Evolutionary conservation across 345 rosid genomes (phyloP).

Genomic region (Balakata baccata): DNA sequence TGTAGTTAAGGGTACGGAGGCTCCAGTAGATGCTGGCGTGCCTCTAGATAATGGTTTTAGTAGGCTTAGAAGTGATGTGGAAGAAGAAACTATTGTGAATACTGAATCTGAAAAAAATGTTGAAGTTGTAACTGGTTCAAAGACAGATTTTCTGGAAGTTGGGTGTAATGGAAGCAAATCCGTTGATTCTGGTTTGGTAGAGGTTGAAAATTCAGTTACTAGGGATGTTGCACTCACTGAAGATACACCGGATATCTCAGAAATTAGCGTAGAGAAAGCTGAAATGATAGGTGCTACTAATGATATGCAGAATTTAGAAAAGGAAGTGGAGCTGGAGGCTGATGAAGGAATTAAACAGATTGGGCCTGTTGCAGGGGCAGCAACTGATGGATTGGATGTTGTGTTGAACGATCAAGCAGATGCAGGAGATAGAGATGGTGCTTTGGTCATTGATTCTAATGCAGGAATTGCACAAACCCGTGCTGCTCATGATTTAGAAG

Average conservation of each 20-base stretch:
- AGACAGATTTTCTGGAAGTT: slow-evolving; percentile 16
- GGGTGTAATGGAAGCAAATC: slow-evolving; percentile 24
- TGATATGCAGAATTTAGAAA: slow-evolving; percentile 19
- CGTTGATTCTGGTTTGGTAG: slow-evolving; percentile 14
- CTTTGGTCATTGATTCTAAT: slow-evolving; percentile 17
- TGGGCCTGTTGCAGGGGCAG: slow-evolving; percentile 14
- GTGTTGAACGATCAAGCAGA: slow-evolving; percentile 24
- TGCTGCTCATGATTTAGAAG: slow-evolving; percentile 24
- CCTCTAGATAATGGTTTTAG: slow-evolving; percentile 50
- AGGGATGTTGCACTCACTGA: slow-evolving; percentile 9
- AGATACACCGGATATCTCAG: slow-evolving; percentile 1
- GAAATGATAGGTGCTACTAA: slow-evolving; percentile 9
- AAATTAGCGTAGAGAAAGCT: slow-evolving; percentile 25
- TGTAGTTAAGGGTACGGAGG: slow-evolving; percentile 30
- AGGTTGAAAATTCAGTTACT: slow-evolving; percentile 7
- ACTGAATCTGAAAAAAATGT: slow-evolving; percentile 24
- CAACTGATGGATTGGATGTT: slow-evolving; percentile 18
- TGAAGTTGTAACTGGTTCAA: slow-evolving; percentile 22
- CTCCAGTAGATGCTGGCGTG: slow-evolving; percentile 21
- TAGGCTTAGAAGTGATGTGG: slow-evolving; percentile 29
- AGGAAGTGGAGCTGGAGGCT: slow-evolving; percentile 25
- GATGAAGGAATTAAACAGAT: slow-evolving; percentile 29
- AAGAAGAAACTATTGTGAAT: slow-evolving; percentile 19
- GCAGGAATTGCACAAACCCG: slow-evolving; percentile 13
- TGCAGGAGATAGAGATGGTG: slow-evolving; percentile 32